Conservation (phyloP, 2,329 filamentous ascomycete genomes). For the Acrocalymma vagum region DNA sequence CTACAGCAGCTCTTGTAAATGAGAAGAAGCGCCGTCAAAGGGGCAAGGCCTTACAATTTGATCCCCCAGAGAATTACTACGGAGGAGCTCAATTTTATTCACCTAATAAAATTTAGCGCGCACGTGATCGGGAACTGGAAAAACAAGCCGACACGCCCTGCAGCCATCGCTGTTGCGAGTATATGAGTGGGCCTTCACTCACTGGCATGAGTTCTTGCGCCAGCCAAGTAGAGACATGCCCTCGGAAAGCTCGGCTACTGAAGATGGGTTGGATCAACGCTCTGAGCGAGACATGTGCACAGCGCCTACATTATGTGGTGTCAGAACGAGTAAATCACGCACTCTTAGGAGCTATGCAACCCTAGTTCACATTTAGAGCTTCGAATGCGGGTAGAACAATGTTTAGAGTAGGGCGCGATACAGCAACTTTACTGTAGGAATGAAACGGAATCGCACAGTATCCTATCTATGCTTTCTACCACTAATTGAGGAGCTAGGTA, state of each 20-base stretch:
- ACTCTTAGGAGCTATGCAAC: too few species aligned
- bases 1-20: slow-evolving; percentile 12
- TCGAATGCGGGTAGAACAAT: too few species aligned
- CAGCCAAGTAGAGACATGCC: background rate
- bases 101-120: slow-evolving; percentile 8
- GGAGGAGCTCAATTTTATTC: slow-evolving; percentile 12
- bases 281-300: too few species aligned
- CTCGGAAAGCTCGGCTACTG: background rate
- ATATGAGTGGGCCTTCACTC: background rate
- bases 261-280: background rate
- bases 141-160: slow-evolving; percentile 7
- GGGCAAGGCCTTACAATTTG: slow-evolving; percentile 12
- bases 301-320: too few species aligned
- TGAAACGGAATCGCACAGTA: too few species aligned
- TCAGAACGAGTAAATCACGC: too few species aligned
- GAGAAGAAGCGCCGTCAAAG: slow-evolving; percentile 11
- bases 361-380: too few species aligned
- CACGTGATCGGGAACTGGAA: slow-evolving; percentile 5
- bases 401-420: too few species aligned
- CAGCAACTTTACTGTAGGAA: too few species aligned
- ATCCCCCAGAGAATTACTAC: slow-evolving; percentile 9
- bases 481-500: too few species aligned
- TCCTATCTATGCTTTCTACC: too few species aligned
- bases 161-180: background rate
- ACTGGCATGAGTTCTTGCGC: background rate